Percentiles rank a stretch among this genome's conserved stretches.
Evolutionary conservation across 2,329 filamentous ascomycete species (phyloP).

Genomic region (Aphanocladium album): DNA sequence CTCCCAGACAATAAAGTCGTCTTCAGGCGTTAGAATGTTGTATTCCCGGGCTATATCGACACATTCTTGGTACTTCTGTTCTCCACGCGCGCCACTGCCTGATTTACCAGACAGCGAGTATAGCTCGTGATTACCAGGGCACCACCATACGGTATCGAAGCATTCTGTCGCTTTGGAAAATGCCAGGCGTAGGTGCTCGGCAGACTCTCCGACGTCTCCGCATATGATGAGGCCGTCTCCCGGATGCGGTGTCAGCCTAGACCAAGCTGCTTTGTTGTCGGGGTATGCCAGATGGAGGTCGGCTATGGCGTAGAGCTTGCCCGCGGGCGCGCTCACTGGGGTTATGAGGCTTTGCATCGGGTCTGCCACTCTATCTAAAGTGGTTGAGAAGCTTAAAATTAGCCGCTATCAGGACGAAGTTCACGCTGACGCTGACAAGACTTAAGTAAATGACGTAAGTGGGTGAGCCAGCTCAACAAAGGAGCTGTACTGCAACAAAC

Average conservation of each 20-base stretch:
- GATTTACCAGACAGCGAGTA: constrained; percentile 40
- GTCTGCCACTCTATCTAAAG: background rate
- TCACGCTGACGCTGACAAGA: background rate
- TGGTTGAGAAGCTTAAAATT: background rate
- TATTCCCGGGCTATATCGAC: constrained; percentile 45
- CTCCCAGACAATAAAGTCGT: constrained; percentile 49
- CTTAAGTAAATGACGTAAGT: background rate
- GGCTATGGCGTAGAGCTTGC: constrained; percentile 31
- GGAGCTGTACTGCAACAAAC: background rate
- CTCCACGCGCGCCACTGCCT: constrained; percentile 34
- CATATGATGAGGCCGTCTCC: constrained; percentile 33
- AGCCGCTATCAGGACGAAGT: background rate
- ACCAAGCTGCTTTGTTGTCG: constrained; percentile 27
- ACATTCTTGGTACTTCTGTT: constrained; percentile 51
- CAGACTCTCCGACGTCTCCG: constrained; percentile 33
- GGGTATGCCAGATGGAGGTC: constrained; percentile 32
- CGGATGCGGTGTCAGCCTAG: constrained; percentile 25
- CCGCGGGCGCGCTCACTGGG: background rate
- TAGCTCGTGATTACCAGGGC: constrained; percentile 54
- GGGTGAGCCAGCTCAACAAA: background rate
- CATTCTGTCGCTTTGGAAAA: constrained; percentile 25
- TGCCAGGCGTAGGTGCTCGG: constrained; percentile 30
- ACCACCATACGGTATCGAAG: constrained; percentile 45
- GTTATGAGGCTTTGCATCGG: background rate
- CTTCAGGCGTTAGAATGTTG: constrained; percentile 52